A percentile compares a stretch with the other conserved stretches of the same genome.
phyloP scores from a whole-genome alignment of 2,329 filamentous ascomycete genomes.

The Penicillium sp. region DNA sequence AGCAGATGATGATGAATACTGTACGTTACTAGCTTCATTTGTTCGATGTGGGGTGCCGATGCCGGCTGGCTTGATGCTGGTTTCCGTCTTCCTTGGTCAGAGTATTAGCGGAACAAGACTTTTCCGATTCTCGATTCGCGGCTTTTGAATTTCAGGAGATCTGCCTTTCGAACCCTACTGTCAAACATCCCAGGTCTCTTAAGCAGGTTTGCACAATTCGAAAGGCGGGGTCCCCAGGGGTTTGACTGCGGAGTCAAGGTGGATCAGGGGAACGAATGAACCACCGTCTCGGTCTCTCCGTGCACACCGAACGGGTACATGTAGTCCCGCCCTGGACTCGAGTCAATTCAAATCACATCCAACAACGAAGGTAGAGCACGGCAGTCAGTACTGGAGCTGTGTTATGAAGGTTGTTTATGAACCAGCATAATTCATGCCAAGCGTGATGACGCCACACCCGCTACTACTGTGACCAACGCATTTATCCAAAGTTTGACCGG shows the following conservation, averaged over 20 bases:
- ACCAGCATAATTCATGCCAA: too few relatives aligned
- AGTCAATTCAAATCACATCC: too few relatives aligned
- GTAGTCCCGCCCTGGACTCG: too few relatives aligned
- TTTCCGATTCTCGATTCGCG: not conserved
- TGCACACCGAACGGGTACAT: too few relatives aligned
- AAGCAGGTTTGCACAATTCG: not conserved
- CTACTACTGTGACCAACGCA: not conserved
- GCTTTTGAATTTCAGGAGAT: not conserved
- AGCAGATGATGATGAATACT: not conserved
- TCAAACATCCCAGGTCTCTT: too few relatives aligned
- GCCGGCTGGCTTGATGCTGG: not conserved
- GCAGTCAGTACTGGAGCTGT: too few relatives aligned
- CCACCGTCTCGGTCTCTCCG: too few relatives aligned
- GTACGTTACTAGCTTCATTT: not conserved
- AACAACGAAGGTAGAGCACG: too few relatives aligned
- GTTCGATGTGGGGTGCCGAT: not conserved
- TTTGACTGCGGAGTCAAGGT: not conserved
- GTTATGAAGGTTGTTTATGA: too few relatives aligned
- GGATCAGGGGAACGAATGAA: not conserved
- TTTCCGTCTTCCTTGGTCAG: not conserved
- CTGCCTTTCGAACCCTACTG: too few relatives aligned
- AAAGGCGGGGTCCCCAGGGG: not conserved
- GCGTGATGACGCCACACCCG: too few relatives aligned
- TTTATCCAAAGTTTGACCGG: constrained; percentile 8
- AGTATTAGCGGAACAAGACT: not conserved